phyloP scores from a whole-genome alignment of 768 basidiomycete species.

The Rhizopogon sp. region DNA sequence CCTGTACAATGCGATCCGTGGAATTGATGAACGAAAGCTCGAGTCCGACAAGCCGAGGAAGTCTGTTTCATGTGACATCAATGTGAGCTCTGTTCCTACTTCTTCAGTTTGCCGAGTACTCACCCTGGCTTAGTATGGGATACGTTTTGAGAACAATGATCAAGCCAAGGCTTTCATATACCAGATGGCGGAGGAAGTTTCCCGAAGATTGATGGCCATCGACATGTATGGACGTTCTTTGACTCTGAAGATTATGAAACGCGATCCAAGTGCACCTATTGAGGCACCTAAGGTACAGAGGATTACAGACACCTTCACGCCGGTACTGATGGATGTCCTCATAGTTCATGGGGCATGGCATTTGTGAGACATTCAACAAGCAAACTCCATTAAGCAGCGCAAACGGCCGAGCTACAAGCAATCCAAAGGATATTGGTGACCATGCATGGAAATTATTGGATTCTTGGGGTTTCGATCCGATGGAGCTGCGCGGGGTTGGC shows the following conservation, averaged over 20 bases:
- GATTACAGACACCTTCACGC: neutral
- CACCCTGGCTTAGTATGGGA: constrained; percentile 68
- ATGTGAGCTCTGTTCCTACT: constrained; percentile 47
- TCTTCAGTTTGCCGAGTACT: constrained; percentile 1
- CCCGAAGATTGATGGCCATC: constrained; percentile 62
- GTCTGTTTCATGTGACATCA: constrained; percentile 92
- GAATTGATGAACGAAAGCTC: constrained; percentile 75
- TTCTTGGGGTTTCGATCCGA: constrained; percentile 72
- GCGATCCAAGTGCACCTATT: constrained; percentile 79
- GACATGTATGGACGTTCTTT: constrained; percentile 69
- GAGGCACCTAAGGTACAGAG: constrained; percentile 81
- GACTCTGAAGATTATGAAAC: constrained; percentile 85
- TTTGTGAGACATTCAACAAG: constrained; percentile 78
- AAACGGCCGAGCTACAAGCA: constrained; percentile 68
- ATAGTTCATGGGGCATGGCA: constrained; percentile 89
- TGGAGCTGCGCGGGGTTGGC: constrained; percentile 87
- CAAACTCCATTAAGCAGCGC: constrained; percentile 55
- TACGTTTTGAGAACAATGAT: constrained; percentile 80
- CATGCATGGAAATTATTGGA: constrained; percentile 74
- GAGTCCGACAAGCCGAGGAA: constrained; percentile 85
- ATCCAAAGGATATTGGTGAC: constrained; percentile 64
- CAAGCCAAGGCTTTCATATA: constrained; percentile 78
- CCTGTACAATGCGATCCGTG: constrained; percentile 77
- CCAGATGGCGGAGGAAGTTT: constrained; percentile 75
- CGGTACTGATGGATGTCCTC: neutral